These are phyloP conservation scores for Chaetoceros muelleri DNA, from an alignment of 108 stramenopile species.

Conservation along the genomic window DNA sequence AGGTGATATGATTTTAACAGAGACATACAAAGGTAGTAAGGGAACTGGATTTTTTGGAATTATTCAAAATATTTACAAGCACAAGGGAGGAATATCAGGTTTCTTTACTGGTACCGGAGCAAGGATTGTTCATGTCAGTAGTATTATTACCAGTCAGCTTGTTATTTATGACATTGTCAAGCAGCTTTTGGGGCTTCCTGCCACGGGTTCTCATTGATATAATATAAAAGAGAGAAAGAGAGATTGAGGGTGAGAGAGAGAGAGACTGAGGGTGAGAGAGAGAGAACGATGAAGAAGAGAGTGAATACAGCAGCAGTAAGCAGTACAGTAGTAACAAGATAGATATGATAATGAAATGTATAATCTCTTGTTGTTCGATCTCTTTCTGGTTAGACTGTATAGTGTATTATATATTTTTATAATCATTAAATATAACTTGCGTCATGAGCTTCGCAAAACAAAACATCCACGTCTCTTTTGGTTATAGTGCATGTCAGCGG, in stretches of 20 bases:
- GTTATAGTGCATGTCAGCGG: too few species aligned
- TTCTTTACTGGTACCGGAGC: conserved; percentile 79
- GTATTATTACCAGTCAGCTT: conserved; percentile 88
- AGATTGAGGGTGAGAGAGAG: neutral
- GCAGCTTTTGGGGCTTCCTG: conserved; percentile 82
- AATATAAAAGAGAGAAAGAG: neutral
- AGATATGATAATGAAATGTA: too few species aligned
- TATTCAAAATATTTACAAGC: conserved; percentile 17
- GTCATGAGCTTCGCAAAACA: too few species aligned
- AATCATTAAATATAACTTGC: too few species aligned
- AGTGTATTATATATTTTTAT: too few species aligned
- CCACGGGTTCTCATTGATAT: conserved; percentile 65
- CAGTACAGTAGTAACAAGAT: too few species aligned
- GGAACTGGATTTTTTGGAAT: conserved; percentile 13
- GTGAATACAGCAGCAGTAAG: too few species aligned
- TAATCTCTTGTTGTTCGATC: too few species aligned
- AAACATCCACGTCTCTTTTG: too few species aligned
- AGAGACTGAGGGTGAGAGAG: too few species aligned
- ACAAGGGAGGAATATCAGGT: conserved; percentile 30
- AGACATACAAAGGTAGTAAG: conserved; percentile 42
- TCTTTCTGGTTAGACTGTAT: too few species aligned
- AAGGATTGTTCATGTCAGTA: conserved; percentile 82
- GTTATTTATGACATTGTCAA: conserved; percentile 92
- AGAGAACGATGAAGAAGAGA: too few species aligned
- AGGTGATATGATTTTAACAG: conserved; percentile 91